Evolutionary conservation across 2,329 filamentous ascomycete species (phyloP).

Genomic region (Aspergillus hortae): DNA sequence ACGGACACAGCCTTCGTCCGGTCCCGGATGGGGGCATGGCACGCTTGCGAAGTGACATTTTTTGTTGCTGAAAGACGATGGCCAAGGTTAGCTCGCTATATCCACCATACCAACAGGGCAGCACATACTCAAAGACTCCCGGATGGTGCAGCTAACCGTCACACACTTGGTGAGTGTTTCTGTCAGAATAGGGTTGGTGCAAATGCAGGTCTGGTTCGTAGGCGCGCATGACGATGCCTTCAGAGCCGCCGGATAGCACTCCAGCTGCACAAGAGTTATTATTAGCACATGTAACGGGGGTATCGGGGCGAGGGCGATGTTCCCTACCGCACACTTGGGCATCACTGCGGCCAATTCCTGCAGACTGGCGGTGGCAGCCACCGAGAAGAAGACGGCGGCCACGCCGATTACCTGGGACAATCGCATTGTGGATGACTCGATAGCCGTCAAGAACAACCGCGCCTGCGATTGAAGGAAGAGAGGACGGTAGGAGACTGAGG

Average conservation of each 20-base stretch:
- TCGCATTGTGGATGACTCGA: not conserved
- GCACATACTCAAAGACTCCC: conserved; percentile 33
- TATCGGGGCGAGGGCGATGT: no score
- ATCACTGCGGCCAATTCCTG: conserved; percentile 13
- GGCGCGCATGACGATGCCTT: conserved; percentile 34
- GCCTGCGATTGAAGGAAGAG: not conserved
- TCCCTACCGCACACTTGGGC: conserved; percentile 22
- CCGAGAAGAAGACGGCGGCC: conserved; percentile 7
- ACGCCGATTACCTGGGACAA: conserved; percentile 1
- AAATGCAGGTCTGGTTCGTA: conserved; percentile 40
- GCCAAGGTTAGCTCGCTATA: conserved; percentile 8
- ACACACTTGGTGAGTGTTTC: conserved; percentile 33
- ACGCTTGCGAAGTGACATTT: conserved; percentile 40
- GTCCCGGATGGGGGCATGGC: conserved; percentile 37
- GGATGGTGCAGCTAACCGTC: conserved; percentile 32
- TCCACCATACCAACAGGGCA: not conserved
- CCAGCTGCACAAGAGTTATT: conserved; percentile 12
- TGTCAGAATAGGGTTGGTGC: conserved; percentile 32
- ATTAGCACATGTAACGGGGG: not conserved
- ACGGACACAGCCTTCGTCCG: conserved; percentile 28
- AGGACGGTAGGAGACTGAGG: not conserved
- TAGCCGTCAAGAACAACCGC: not conserved
- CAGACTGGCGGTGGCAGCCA: conserved; percentile 8
- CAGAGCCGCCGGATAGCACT: conserved; percentile 21
- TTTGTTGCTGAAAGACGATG: conserved; percentile 31